phyloP scores from a whole-genome alignment of 2,329 filamentous ascomycete genomes.

The Colletotrichum sp. region DNA sequence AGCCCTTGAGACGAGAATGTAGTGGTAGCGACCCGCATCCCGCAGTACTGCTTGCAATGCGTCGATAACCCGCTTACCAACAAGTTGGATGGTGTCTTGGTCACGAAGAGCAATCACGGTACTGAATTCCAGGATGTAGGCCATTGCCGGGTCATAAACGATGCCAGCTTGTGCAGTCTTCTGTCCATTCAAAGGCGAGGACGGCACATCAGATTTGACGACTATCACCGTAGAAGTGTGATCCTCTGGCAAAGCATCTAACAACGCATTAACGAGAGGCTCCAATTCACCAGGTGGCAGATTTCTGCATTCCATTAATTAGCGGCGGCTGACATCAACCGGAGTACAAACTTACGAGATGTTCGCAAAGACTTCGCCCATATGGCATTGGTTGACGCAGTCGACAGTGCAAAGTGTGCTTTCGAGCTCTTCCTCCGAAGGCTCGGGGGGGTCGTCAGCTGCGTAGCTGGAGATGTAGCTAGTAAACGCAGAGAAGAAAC shows the following conservation, averaged over 20 bases:
- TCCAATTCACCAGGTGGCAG: conserved; percentile 41
- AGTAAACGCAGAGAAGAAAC: conserved; percentile 91
- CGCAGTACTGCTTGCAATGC: conserved; percentile 82
- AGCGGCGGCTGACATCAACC: background rate
- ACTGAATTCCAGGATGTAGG: conserved; percentile 90
- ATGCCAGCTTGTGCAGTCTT: conserved; percentile 59
- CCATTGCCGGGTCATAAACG: conserved; percentile 82
- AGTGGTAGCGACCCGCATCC: conserved; percentile 79
- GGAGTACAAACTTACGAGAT: conserved; percentile 64
- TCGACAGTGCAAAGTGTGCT: conserved; percentile 94
- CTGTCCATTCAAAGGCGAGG: conserved; percentile 63
- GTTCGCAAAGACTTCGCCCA: conserved; percentile 82
- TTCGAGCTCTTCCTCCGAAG: conserved; percentile 95
- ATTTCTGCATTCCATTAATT: conserved; percentile 32
- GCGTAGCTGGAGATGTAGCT: conserved; percentile 99
- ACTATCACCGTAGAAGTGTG: conserved; percentile 77
- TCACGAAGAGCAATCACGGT: conserved; percentile 83
- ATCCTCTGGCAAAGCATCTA: conserved; percentile 87
- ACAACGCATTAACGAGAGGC: conserved; percentile 67
- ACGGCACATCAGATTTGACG: conserved; percentile 80
- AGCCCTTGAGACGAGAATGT: conserved; percentile 81
- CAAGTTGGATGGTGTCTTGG: conserved; percentile 68
- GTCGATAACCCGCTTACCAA: conserved; percentile 82
- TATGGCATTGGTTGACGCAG: conserved; percentile 87
- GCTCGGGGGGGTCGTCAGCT: conserved; percentile 95